phyloP scores from a whole-genome alignment of 2,329 filamentous ascomycete species.

The Claviceps fusiformis region DNA sequence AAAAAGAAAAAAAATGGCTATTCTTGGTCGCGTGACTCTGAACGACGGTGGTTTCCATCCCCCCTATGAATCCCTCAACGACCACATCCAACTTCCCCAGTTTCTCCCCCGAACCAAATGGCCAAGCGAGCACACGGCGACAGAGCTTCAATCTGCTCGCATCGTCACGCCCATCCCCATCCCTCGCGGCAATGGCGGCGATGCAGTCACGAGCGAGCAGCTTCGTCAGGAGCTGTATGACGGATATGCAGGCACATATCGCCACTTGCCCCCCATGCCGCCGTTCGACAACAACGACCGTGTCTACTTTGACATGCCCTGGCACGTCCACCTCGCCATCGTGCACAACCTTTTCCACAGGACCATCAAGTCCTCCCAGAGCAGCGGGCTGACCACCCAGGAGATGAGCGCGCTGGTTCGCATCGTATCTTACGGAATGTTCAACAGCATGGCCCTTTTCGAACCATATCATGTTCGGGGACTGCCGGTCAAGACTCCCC shows the following conservation, averaged over 20 bases:
- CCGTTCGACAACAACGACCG: slow-evolving; percentile 6
- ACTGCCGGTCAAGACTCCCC: neutral
- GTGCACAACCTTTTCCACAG: slow-evolving; percentile 7
- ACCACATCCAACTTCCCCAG: slow-evolving; percentile 9
- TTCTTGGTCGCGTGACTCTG: slow-evolving; percentile 4
- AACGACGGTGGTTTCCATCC: neutral
- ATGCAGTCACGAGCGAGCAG: neutral
- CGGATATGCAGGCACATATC: slow-evolving; percentile 1
- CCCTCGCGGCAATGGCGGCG: too few species aligned
- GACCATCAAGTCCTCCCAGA: neutral
- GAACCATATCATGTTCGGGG: slow-evolving; percentile 4
- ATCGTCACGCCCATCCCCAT: slow-evolving; percentile 1
- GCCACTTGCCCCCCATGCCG: slow-evolving; percentile 8
- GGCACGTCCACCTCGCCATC: slow-evolving; percentile 8
- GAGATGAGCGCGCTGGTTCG: slow-evolving; percentile 8
- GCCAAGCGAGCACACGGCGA: slow-evolving; percentile 1
- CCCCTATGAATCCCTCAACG: slow-evolving; percentile 1
- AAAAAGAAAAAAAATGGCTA: neutral
- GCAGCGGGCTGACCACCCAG: neutral
- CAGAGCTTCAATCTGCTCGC: neutral
- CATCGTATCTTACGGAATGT: slow-evolving; percentile 11
- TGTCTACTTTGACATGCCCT: slow-evolving; percentile 2
- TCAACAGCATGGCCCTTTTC: slow-evolving; percentile 6
- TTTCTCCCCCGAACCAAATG: slow-evolving; percentile 8
- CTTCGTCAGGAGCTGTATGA: neutral